Evolutionary conservation across 1,284 basidiomycete genomes (phyloP).

Genomic region (Cryptococcus floricola): DNA sequence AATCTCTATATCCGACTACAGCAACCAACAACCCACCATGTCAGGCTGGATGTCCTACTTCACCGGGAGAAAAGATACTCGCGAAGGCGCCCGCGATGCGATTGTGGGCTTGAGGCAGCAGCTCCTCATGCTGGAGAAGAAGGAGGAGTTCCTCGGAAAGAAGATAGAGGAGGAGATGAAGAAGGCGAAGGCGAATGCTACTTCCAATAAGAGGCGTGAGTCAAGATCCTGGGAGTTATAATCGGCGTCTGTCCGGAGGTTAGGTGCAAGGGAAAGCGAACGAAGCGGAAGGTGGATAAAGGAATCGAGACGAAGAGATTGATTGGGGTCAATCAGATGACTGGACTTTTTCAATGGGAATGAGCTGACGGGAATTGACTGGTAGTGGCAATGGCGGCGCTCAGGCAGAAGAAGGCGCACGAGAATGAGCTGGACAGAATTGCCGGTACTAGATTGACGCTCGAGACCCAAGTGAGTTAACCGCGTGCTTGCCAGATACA

Average conservation of each 20-base stretch:
- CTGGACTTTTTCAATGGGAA: background rate
- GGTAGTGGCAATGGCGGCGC: conserved; percentile 80
- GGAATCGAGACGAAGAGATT: background rate
- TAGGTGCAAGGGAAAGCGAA: background rate
- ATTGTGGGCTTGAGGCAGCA: conserved; percentile 83
- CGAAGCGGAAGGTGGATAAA: background rate
- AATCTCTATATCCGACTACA: background rate
- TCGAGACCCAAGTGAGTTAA: conserved; percentile 74
- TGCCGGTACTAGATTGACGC: conserved; percentile 80
- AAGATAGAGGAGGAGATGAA: conserved; percentile 93
- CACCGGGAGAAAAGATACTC: conserved; percentile 67
- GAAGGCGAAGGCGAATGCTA: conserved; percentile 90
- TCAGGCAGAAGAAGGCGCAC: conserved; percentile 89
- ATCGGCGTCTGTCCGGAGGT: background rate
- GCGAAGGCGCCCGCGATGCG: conserved; percentile 74
- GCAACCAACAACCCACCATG: conserved; percentile 58
- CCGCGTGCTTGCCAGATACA: background rate
- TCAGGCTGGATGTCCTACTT: conserved; percentile 70
- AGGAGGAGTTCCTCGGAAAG: conserved; percentile 93
- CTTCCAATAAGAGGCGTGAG: conserved; percentile 89
- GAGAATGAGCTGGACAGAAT: conserved; percentile 86
- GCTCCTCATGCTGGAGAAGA: conserved; percentile 97
- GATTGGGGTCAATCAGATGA: background rate
- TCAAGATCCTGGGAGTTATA: conserved; percentile 10
- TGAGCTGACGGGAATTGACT: background rate